These are phyloP conservation scores for Yamadazyma sp. DNA, from an alignment of 805 yeast species.

Conservation along the genomic window DNA sequence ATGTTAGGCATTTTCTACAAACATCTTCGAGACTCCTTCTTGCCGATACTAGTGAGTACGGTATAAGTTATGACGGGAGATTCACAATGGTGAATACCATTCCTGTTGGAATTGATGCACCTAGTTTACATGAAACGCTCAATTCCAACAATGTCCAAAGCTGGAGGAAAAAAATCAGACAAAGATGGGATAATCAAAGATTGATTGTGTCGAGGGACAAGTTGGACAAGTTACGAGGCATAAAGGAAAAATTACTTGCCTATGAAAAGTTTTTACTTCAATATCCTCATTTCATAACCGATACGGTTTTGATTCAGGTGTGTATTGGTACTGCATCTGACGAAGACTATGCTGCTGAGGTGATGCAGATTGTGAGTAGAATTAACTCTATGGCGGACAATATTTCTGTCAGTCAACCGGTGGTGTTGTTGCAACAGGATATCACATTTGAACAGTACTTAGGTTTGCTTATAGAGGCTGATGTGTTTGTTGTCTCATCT, in stretches of 20 bases:
- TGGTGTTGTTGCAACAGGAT: conserved; percentile 84
- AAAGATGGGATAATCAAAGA: conserved; percentile 71
- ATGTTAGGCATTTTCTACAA: conserved; percentile 90
- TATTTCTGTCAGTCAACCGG: conserved; percentile 76
- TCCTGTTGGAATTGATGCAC: conserved; percentile 81
- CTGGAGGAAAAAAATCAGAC: conserved; percentile 71
- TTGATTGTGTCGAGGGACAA: conserved; percentile 88
- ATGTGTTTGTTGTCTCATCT: conserved; percentile 81
- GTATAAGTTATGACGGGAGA: conserved; percentile 60
- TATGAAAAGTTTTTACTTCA: conserved; percentile 73
- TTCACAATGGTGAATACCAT: conserved; percentile 55
- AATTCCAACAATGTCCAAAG: conserved; percentile 50
- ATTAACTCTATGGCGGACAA: conserved; percentile 77
- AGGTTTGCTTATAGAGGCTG: conserved; percentile 84
- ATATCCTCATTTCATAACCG: conserved; percentile 69
- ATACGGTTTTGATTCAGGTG: conserved; percentile 78
- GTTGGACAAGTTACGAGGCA: conserved; percentile 82
- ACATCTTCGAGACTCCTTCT: conserved; percentile 81
- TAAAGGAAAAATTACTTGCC: conserved; percentile 82
- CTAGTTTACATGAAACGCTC: conserved; percentile 48
- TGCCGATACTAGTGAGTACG: conserved; percentile 71
- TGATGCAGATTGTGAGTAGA: conserved; percentile 76
- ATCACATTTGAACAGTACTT: conserved; percentile 86
- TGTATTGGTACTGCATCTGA: conserved; percentile 60
- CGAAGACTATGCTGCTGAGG: conserved; percentile 66